A percentile compares a stretch with the other conserved stretches of the same genome.
These are phyloP conservation scores for Daldinia grandis DNA, from an alignment of 495 filamentous ascomycete species.

Conservation along the genomic window DNA sequence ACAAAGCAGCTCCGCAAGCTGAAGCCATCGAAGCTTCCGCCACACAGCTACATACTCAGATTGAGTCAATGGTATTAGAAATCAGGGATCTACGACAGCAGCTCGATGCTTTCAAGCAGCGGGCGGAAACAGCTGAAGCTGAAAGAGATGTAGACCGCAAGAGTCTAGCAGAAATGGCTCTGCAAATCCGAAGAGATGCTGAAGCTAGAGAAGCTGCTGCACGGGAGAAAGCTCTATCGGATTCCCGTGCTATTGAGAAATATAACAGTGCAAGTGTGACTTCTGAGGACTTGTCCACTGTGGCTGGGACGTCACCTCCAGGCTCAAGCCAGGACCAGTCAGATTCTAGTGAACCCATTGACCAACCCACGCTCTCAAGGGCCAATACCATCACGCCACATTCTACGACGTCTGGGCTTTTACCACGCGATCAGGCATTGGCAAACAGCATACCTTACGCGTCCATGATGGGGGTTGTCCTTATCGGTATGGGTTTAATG, in stretches of 20 bases:
- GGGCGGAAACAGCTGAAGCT: slow-evolving; percentile 81
- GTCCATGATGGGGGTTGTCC: slow-evolving; percentile 86
- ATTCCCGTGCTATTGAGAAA: slow-evolving; percentile 39
- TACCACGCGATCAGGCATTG: slow-evolving; percentile 52
- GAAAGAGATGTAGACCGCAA: slow-evolving; percentile 72
- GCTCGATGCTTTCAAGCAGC: slow-evolving; percentile 76
- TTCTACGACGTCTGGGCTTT: slow-evolving; percentile 33
- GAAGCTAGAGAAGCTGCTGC: slow-evolving; percentile 65
- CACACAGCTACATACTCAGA: slow-evolving; percentile 69
- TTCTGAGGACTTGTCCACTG: slow-evolving; percentile 21
- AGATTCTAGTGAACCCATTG: slow-evolving; percentile 20
- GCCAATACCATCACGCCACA: slow-evolving; percentile 55
- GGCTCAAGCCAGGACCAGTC: slow-evolving; percentile 35
- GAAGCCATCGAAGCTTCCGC: slow-evolving; percentile 55
- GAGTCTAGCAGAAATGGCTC: slow-evolving; percentile 87
- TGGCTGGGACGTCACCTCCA: slow-evolving; percentile 31
- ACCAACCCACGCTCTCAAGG: slow-evolving; percentile 48
- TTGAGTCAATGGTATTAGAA: slow-evolving; percentile 82
- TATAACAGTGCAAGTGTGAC: slow-evolving; percentile 32
- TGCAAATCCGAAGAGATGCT: slow-evolving; percentile 76
- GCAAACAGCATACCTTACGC: slow-evolving; percentile 81
- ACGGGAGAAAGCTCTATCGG: slow-evolving; percentile 29
- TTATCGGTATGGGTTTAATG: slow-evolving; percentile 92
- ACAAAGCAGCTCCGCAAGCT: slow-evolving; percentile 50
- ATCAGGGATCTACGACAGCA: slow-evolving; percentile 84